Percentiles rank a stretch among this genome's conserved stretches.
Conservation (phyloP, 2,329 filamentous ascomycete genomes). For the Botrytis galanthina region DNA sequence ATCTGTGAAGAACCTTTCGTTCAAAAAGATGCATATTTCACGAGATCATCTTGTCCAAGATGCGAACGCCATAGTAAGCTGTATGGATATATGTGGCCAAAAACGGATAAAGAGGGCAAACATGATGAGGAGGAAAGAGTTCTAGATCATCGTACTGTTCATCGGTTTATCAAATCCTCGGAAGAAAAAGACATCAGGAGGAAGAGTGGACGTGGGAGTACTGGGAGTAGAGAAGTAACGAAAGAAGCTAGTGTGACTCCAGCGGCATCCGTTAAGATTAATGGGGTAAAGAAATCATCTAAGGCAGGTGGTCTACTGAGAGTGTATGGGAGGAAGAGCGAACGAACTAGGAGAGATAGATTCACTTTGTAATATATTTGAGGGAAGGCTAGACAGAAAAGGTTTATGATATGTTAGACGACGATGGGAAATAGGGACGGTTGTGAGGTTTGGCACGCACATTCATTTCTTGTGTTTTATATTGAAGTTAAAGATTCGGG, state of each 20-base stretch:
- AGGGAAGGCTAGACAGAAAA: constrained; percentile 2
- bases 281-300: constrained; percentile 12
- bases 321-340: neutral
- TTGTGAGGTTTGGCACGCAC: neutral
- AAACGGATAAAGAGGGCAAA: constrained; percentile 78
- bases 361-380: constrained; percentile 19
- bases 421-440: neutral
- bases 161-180: constrained; percentile 74
- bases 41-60: constrained; percentile 79
- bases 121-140: constrained; percentile 65
- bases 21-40: constrained; percentile 84
- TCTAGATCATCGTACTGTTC: constrained; percentile 81
- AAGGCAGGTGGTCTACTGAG: neutral
- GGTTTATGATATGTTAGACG: constrained; percentile 9
- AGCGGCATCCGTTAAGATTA: neutral
- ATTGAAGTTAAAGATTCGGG: neutral
- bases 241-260: constrained; percentile 27
- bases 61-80: constrained; percentile 95
- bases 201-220: constrained; percentile 25
- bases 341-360: constrained; percentile 10
- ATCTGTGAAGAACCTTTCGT: constrained; percentile 82
- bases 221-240: constrained; percentile 29
- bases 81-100: constrained; percentile 94
- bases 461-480: neutral
- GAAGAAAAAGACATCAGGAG: constrained; percentile 52